Evolutionary conservation across 2,329 filamentous ascomycete genomes (phyloP), one percentile per base, ranked within the genome.

Genomic region (Cladosporium sp.): DNA sequence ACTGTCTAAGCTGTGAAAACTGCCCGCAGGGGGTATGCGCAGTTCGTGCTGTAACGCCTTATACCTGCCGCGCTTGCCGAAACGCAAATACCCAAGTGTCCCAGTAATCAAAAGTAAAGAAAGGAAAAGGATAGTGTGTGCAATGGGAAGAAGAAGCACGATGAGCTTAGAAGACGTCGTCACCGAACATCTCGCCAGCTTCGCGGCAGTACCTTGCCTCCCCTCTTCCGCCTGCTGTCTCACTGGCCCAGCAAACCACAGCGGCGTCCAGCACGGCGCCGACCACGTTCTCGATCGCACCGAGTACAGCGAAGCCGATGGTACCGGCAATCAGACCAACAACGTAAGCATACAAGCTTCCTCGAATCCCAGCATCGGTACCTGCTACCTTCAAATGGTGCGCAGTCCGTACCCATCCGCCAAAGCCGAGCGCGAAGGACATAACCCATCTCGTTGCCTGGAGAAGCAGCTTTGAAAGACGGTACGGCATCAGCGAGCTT

Each of bases 401-500:
- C 13, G 95, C 93, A 39, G 93, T 96, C 56, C 92, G 91, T 10
- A 98, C 92, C 95, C 95, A 99, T n/a, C 92, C 94, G 4, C 91
- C 93, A 73, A 98, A 96, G 0, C 94, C 94, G 32, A 99, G 86
- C 0, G 89, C 91, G 56, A 93, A 88, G 0, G 92, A 92, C 87
- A 97, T 96, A 73, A 97, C 91, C 75, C 94, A 91, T 21, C 94
- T 88, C 1, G 93, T 95, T 3, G 94, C 92, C 71, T 97, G 92
- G 3, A 99, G 86, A 8, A 99, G 85, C 30, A 98, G 85, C 77
- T 97, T 98, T 1, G 95, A 91, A 10, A 98, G 87, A 5, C 92
- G 88, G 76, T 98, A 99, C 0, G 95, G 91, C 26, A 95, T 82
- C n/a, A 97, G 82, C 1, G 88, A 83, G 1, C 79, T 73, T 54